These are phyloP conservation scores for Nothopassalora personata DNA, from an alignment of 2,329 filamentous ascomycete species.

Conservation along the genomic window DNA sequence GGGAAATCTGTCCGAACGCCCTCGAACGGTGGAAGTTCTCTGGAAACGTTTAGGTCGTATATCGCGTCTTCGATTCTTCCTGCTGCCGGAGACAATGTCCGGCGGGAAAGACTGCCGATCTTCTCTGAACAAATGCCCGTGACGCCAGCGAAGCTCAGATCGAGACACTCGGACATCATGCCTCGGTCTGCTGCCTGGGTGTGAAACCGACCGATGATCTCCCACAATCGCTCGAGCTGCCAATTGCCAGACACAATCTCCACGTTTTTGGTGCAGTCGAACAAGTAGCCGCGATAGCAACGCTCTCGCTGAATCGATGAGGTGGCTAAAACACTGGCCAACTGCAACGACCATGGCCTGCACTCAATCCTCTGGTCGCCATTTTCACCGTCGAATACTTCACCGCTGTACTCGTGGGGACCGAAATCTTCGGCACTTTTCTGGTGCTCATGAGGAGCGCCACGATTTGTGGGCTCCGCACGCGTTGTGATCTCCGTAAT, in stretches of 20 bases:
- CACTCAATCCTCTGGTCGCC: slow-evolving; percentile 11
- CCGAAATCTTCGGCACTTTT: slow-evolving; percentile 25
- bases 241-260: slow-evolving; percentile 64
- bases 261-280: slow-evolving; percentile 60
- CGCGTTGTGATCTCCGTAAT: slow-evolving; percentile 20
- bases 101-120: slow-evolving; percentile 44
- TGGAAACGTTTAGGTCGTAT: slow-evolving; percentile 58
- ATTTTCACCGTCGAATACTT: slow-evolving; percentile 1
- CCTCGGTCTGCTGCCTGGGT: slow-evolving; percentile 59
- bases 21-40: slow-evolving; percentile 57
- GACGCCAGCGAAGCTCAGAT: slow-evolving; percentile 72
- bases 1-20: slow-evolving; percentile 60
- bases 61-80: slow-evolving; percentile 43
- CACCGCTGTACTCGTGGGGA: slow-evolving; percentile 20
- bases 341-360: slow-evolving; percentile 14
- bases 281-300: slow-evolving; percentile 52
- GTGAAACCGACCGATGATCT: slow-evolving; percentile 64
- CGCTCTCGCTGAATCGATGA: slow-evolving; percentile 45
- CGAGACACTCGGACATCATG: slow-evolving; percentile 64
- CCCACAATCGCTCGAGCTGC: slow-evolving; percentile 75
- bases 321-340: slow-evolving; percentile 21
- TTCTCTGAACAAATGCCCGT: slow-evolving; percentile 62
- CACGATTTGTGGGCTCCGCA: slow-evolving; percentile 5
- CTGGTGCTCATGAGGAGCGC: slow-evolving; percentile 15
- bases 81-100: slow-evolving; percentile 21